Evolutionary conservation across 176 grass and related monocot species (phyloP), one percentile per base, ranked within the genome.

Genomic region (Hsuehochloa calcarea): DNA sequence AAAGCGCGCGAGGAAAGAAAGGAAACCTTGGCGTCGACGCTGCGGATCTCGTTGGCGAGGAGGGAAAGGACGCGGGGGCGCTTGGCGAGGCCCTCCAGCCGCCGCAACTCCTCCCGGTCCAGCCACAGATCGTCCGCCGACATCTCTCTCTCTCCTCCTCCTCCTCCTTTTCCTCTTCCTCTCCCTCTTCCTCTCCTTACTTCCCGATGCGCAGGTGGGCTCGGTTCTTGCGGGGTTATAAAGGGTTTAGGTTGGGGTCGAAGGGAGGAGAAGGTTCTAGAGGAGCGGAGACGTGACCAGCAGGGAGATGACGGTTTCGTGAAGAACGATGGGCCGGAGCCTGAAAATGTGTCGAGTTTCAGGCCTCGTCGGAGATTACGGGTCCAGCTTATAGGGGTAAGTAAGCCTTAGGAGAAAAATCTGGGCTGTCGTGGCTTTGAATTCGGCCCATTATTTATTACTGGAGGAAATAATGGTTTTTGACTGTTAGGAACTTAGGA

Each of bases 61-160:
- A 93, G 80, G 52, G 85, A 89, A 83, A 92, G 72, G 69, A 95
- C 83, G 52, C 85, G 91, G 13, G 96, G 93, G 39, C 89, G 73
- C 83, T 85, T 95, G 80, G 96, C 89, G 83, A 93, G 64, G 58
- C 82, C 55, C 82, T 93, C 85, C 54, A 98, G 83, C n/a, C 80
- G 87, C 89, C 46, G 87, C 51, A 98, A 86, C 65, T 98, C 96
- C 29, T 98, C 91, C 44, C 93, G 77, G 68, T 98, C 96, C 83
- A 85, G 44, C 19, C 84, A 80, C 87, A 98, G 67, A 56, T 93
- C 93, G 0, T 88, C 87, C 71, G 91, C 91, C 89, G 90, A 82
- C 84, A 88, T 85, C 65, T 40, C 25, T 10, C 40, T 4, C 58
- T 60, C 52, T 71, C 75, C 31, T 34, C 31, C 2, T 34, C 31